Evolutionary conservation across 139 green algal species (phyloP).

Genomic region (Pleodorina starrii): DNA sequence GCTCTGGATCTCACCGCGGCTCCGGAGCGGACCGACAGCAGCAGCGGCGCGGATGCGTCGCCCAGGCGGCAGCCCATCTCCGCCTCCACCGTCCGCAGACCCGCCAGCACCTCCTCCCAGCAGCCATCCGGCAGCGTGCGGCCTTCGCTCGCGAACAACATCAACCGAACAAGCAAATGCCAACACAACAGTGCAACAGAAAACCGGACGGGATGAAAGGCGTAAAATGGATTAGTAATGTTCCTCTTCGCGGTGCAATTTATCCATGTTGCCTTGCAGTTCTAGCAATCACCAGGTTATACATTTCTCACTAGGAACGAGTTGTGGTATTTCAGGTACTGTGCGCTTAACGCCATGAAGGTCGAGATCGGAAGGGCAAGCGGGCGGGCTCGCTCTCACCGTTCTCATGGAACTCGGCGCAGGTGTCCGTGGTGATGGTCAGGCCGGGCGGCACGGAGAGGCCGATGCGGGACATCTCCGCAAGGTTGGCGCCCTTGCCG

Average conservation of each 20-base stretch:
- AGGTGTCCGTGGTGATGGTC: conserved; percentile 92
- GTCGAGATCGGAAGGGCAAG: no score
- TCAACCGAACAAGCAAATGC: background rate
- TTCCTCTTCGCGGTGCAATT: no score
- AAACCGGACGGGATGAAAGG: no score
- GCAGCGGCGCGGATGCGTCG: conserved; percentile 78
- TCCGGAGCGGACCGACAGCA: conserved; percentile 92
- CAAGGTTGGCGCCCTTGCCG: conserved; percentile 93
- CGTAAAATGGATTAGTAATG: no score
- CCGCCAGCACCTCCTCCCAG: conserved; percentile 78
- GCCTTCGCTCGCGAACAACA: background rate
- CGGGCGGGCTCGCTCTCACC: no score
- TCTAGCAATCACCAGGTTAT: no score
- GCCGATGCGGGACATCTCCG: conserved; percentile 90
- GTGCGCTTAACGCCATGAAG: no score
- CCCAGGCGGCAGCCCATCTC: conserved; percentile 80
- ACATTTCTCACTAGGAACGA: no score
- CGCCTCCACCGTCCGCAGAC: conserved; percentile 75
- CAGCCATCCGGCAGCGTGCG: conserved; percentile 56
- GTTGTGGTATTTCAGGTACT: no score
- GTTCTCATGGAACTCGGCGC: conserved; percentile 78
- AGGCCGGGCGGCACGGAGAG: conserved; percentile 91
- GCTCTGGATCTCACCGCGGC: conserved; percentile 79
- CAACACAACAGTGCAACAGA: no score
- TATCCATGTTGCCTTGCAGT: no score